Base-by-base conservation (phyloP, 352 stramenopile genomes). In the Bremia lactucae region DNA sequence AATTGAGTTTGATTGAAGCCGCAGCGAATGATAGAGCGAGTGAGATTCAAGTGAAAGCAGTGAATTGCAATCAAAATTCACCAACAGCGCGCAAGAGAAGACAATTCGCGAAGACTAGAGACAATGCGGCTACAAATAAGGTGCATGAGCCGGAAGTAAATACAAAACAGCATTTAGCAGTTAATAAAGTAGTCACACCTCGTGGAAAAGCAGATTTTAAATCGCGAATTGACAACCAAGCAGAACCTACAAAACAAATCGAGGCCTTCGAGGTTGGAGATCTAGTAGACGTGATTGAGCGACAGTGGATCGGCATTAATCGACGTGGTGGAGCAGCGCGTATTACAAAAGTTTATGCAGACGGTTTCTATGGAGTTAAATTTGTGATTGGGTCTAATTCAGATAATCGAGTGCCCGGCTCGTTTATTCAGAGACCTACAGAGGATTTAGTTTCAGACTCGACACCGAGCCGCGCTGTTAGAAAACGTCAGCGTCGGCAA, bases 271-370 rank as follows among this genome's bases (percentile, higher is more conserved):
- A 43, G 21, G 51, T 69, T 0, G 85, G 83, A 13, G 62, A 91
- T 25, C 39, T 95, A n/a, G 86, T 97, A 3, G 63, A 95, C 15
- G 84, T 96, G 11, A 62, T 70, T 21, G 62, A 78, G 20, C 71
- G 91, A 10, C 96, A 83, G 42, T 96, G 87, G 85, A 54, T 78
- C 3, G 91, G 91, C 0, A 83, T 96, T 18, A 97, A 97, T 68
- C 93, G 95, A 60, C 73, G 64, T 8, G 89, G 91, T 14, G 91
- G 91, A 8, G 68, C 87, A 1, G 91, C 67, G 7, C 71, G 75
- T 42, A 87, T 96, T 35, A 83, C 60, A 3, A 60, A 73, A 11
- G 52, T 83, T 14, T 56, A 92, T 36, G 52, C 25, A 59, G 68
- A 84, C 41, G 58, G 58, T 11, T 79, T 62, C 9, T 76, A 81